Percentiles rank a stretch among this genome's conserved stretches.
These are phyloP conservation scores for Prinsepia uniflora DNA, from an alignment of 306 rosid species.

Conservation along the genomic window DNA sequence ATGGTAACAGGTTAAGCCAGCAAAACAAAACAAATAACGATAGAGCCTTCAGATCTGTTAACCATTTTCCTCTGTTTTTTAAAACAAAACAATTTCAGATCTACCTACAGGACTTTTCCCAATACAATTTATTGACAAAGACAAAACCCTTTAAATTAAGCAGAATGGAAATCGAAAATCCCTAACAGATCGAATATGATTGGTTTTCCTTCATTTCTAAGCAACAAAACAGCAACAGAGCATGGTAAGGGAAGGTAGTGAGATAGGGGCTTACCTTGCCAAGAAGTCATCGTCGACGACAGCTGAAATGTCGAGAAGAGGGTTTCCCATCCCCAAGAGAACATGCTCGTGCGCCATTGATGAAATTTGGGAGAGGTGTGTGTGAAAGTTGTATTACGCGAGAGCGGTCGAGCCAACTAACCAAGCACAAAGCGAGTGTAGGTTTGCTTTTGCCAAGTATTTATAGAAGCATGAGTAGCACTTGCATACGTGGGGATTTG, in stretches of 20 bases:
- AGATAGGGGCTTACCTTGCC: slow-evolving; percentile 39
- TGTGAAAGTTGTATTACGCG: neutral
- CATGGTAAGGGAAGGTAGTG: neutral
- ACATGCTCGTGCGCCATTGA: slow-evolving; percentile 63
- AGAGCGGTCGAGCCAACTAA: neutral
- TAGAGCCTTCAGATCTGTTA: slow-evolving; percentile 13
- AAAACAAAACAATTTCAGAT: neutral
- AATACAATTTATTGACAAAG: neutral
- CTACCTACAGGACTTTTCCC: neutral
- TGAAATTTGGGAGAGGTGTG: neutral
- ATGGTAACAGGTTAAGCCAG: neutral
- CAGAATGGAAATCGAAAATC: neutral
- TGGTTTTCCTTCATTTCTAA: neutral
- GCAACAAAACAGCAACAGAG: slow-evolving; percentile 14
- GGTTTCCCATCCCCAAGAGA: slow-evolving; percentile 91
- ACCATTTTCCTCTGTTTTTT: slow-evolving; percentile 3
- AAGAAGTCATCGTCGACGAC: slow-evolving; percentile 64
- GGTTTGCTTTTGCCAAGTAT: neutral
- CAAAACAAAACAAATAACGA: neutral
- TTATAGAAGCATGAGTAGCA: neutral
- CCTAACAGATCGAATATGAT: slow-evolving; percentile 4
- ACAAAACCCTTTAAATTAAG: neutral
- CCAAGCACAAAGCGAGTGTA: neutral
- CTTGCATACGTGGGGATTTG: neutral
- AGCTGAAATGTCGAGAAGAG: slow-evolving; percentile 84